Conservation (phyloP, 2,329 filamentous ascomycete genomes). For the Coniella lustricola region DNA sequence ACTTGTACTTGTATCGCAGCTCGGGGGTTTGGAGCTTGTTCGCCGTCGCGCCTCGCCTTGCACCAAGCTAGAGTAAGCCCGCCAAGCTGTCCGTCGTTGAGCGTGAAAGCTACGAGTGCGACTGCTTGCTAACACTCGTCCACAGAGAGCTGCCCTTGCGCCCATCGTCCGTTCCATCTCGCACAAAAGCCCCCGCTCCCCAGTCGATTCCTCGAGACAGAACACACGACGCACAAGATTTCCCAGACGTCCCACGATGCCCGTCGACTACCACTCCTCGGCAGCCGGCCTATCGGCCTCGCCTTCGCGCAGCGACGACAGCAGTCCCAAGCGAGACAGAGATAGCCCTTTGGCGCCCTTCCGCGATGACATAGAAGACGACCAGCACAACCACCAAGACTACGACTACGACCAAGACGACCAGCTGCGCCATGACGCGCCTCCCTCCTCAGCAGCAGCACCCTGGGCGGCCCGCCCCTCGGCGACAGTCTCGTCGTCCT, state of each 20-base stretch:
- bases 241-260: conserved; percentile 30
- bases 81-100: no score
- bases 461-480: conserved; percentile 29
- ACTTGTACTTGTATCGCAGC: no score
- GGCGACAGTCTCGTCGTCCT: not conserved
- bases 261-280: conserved; percentile 43
- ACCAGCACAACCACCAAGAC: conserved; percentile 4
- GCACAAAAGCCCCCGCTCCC: no score
- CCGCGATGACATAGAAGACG: conserved; percentile 22
- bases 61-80: no score
- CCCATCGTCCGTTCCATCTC: no score
- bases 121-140: no score
- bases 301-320: conserved; percentile 21
- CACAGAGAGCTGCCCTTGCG: no score
- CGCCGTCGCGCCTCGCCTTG: no score
- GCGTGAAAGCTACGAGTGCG: no score
- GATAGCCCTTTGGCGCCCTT: conserved; percentile 10
- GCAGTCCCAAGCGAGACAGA: conserved; percentile 20
- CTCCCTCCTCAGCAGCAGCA: conserved; percentile 29
- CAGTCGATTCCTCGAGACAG: no score
- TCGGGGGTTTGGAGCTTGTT: no score
- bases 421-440: conserved; percentile 18
- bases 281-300: conserved; percentile 43
- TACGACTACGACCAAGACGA: no score
- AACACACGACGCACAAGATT: not conserved